Percentiles rank a stretch among this genome's conserved stretches.
Evolutionary conservation across 2,329 filamentous ascomycete genomes (phyloP).

Genomic region (Shiraia bambusicola): DNA sequence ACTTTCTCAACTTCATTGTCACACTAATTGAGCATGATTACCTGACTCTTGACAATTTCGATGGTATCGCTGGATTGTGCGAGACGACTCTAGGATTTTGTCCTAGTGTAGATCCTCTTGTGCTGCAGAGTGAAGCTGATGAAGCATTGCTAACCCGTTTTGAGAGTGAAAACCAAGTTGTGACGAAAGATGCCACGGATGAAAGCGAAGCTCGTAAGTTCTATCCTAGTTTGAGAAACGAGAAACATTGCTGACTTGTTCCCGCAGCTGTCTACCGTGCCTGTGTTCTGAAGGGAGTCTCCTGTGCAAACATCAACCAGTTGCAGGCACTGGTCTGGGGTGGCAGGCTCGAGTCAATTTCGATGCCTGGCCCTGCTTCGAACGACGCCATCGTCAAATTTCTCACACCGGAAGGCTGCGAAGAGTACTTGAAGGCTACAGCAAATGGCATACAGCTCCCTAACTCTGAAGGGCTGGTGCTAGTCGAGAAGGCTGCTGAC

Average conservation of each 20-base stretch:
- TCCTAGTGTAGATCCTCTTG: constrained; percentile 12
- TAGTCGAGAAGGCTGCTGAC: constrained; percentile 29
- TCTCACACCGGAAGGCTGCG: constrained; percentile 34
- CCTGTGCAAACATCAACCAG: constrained; percentile 26
- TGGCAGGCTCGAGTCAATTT: constrained; percentile 37
- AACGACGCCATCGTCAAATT: constrained; percentile 35
- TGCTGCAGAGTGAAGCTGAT: background rate
- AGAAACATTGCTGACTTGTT: constrained; percentile 8
- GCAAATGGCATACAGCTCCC: constrained; percentile 36
- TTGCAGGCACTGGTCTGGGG: constrained; percentile 44
- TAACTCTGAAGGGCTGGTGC: constrained; percentile 27
- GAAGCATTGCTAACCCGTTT: background rate
- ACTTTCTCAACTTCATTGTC: constrained; percentile 26
- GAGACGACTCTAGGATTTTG: constrained; percentile 21
- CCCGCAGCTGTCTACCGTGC: constrained; percentile 26
- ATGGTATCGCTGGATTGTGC: constrained; percentile 26
- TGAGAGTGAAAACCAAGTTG: too few relatives aligned
- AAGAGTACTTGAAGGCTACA: constrained; percentile 37
- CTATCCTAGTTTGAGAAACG: background rate
- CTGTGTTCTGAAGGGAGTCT: constrained; percentile 31
- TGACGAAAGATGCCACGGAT: too few relatives aligned
- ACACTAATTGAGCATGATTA: constrained; percentile 20
- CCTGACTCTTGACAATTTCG: constrained; percentile 20
- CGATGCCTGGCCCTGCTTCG: constrained; percentile 25
- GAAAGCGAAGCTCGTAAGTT: constrained; percentile 31